Percentiles rank a stretch among this genome's conserved stretches.
Conservation (phyloP, 2,329 filamentous ascomycete species). For the Diaporthe sp. region DNA sequence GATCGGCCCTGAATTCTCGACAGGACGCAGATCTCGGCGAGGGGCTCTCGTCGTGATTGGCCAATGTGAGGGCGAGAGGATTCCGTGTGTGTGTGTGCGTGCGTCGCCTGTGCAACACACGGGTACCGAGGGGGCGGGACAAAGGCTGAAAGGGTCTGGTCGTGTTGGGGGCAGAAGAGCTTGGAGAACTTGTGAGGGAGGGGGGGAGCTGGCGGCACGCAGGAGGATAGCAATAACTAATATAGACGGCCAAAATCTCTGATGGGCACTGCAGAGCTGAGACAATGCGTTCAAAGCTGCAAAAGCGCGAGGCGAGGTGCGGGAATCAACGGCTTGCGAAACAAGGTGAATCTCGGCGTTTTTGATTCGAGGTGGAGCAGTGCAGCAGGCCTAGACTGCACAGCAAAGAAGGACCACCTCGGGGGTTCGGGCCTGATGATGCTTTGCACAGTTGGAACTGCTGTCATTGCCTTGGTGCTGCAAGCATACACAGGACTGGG, state of each 20-base stretch:
- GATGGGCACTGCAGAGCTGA: not conserved
- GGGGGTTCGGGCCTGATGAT: not conserved
- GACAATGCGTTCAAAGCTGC: not conserved
- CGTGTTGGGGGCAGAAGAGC: not conserved
- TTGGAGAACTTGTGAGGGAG: not conserved
- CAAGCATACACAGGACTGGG: too few relatives aligned
- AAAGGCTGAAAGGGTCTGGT: conserved; percentile 1
- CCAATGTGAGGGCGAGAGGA: not conserved
- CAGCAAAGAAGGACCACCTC: not conserved
- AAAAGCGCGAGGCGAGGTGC: not conserved
- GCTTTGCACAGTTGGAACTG: not conserved
- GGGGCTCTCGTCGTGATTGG: not conserved
- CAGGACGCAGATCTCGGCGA: conserved; percentile 2
- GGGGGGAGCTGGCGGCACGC: too few relatives aligned
- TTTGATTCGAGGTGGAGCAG: conserved; percentile 11
- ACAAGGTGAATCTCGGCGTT: conserved; percentile 19
- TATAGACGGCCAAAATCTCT: not conserved
- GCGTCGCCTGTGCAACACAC: not conserved
- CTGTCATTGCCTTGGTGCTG: not conserved
- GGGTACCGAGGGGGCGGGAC: conserved; percentile 12
- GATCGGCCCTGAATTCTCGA: not conserved
- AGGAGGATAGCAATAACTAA: not conserved
- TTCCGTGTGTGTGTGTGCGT: not conserved
- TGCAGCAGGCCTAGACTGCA: not conserved
- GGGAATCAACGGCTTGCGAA: conserved; percentile 12